Evolutionary conservation across 768 basidiomycete species (phyloP).

Genomic region (Clitopilus hobsonii): DNA sequence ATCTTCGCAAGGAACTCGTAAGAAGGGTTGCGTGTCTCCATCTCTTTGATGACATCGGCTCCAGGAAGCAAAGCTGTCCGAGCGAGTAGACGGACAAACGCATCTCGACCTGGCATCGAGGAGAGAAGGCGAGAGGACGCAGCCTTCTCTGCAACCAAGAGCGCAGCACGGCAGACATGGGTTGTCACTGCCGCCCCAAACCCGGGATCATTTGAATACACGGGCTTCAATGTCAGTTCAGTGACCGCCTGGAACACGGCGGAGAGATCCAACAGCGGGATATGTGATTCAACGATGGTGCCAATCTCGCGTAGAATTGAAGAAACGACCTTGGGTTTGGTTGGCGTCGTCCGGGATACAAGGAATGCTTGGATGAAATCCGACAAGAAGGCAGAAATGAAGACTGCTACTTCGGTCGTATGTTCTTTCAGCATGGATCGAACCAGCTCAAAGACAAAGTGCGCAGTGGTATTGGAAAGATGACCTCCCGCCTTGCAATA

Average conservation of each 20-base stretch:
- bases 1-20: slow-evolving; percentile 61
- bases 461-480: slow-evolving; percentile 31
- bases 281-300: slow-evolving; percentile 50
- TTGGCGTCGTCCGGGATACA: slow-evolving; percentile 41
- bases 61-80: slow-evolving; percentile 45
- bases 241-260: slow-evolving; percentile 49
- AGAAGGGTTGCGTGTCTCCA: slow-evolving; percentile 52
- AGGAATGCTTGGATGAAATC: slow-evolving; percentile 41
- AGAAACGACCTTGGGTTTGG: slow-evolving; percentile 43
- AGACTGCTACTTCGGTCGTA: slow-evolving; percentile 27
- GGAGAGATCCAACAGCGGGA: slow-evolving; percentile 49
- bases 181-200: slow-evolving; percentile 45
- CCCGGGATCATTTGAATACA: slow-evolving; percentile 44
- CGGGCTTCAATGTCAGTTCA: slow-evolving; percentile 36
- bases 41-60: slow-evolving; percentile 46
- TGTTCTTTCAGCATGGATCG: slow-evolving; percentile 54
- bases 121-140: slow-evolving; percentile 36
- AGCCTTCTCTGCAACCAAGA: slow-evolving; percentile 43
- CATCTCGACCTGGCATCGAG: slow-evolving; percentile 32
- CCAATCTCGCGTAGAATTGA: slow-evolving; percentile 50
- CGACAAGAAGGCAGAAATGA: slow-evolving; percentile 47
- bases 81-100: slow-evolving; percentile 35
- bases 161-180: slow-evolving; percentile 39
- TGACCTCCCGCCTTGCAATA: slow-evolving; percentile 50
- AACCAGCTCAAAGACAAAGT: slow-evolving; percentile 49